Evolutionary conservation across 768 basidiomycete species (phyloP).

Genomic region (Stropharia rugosoannulata): DNA sequence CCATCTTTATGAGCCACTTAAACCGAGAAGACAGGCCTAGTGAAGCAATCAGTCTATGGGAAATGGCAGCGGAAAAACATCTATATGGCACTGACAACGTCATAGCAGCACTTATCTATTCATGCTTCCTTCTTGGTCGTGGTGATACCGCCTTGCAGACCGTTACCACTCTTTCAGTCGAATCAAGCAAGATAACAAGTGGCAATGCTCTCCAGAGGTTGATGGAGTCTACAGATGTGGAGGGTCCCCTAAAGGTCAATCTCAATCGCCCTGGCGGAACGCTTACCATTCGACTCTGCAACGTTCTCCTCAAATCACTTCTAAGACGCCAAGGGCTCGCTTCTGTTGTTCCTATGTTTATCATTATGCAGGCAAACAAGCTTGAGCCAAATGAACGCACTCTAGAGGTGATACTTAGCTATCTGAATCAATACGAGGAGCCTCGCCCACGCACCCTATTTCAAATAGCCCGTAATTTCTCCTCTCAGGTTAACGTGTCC

Average conservation of each 20-base stretch:
- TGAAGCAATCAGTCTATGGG: conserved; percentile 44
- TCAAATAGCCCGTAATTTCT: conserved; percentile 44
- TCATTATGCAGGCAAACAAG: conserved; percentile 51
- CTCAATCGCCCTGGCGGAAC: conserved; percentile 25
- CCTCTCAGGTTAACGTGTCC: conserved; percentile 46
- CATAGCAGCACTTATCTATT: conserved; percentile 54
- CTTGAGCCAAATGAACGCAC: conserved; percentile 56
- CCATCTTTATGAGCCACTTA: conserved; percentile 59
- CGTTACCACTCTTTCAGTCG: conserved; percentile 44
- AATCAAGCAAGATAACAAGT: conserved; percentile 17
- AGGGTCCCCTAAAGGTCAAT: conserved; percentile 15
- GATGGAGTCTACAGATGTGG: conserved; percentile 2
- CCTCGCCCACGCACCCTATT: conserved; percentile 46
- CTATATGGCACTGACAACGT: conserved; percentile 45
- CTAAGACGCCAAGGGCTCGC: conserved; percentile 48
- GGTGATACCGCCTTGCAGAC: conserved; percentile 51
- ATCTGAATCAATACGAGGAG: conserved; percentile 44
- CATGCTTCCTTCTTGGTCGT: conserved; percentile 47
- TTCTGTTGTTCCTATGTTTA: conserved; percentile 44
- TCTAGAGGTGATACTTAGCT: conserved; percentile 50
- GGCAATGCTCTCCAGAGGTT: not conserved
- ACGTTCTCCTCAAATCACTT: conserved; percentile 55
- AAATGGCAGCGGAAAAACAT: conserved; percentile 42
- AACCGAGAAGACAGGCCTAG: conserved; percentile 42
- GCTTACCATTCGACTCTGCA: conserved; percentile 53